phyloP scores from a whole-genome alignment of 352 stramenopile species.

The Pythium utonaiense region DNA sequence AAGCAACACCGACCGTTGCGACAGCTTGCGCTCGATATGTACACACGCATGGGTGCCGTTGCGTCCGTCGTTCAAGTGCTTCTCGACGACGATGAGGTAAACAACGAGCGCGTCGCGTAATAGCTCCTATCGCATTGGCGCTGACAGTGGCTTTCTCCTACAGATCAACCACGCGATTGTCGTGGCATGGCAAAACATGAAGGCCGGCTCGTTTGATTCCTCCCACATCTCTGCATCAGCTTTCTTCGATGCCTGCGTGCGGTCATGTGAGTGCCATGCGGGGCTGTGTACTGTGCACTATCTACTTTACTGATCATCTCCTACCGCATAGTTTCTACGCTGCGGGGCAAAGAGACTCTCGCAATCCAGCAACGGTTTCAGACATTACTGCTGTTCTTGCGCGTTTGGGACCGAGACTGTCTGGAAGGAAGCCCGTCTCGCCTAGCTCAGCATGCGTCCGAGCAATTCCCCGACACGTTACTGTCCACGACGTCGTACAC shows the following conservation, averaged over 20 bases:
- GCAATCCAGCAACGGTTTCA: slow-evolving; percentile 10
- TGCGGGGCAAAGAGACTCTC: not conserved
- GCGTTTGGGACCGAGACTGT: slow-evolving; percentile 17
- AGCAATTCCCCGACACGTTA: slow-evolving; percentile 7
- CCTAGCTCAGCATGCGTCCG: not conserved
- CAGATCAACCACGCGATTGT: slow-evolving; percentile 18
- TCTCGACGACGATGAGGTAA: slow-evolving; percentile 47
- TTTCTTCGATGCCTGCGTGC: slow-evolving; percentile 16
- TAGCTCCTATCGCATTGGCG: not conserved
- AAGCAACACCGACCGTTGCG: slow-evolving; percentile 29
- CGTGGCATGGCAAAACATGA: slow-evolving; percentile 16
- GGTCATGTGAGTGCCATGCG: slow-evolving; percentile 5
- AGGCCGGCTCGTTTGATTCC: slow-evolving; percentile 9
- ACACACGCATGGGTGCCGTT: slow-evolving; percentile 48
- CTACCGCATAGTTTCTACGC: not conserved
- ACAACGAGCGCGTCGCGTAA: not conserved
- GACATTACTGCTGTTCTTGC: slow-evolving; percentile 20
- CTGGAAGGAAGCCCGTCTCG: slow-evolving; percentile 9
- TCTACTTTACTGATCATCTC: not conserved
- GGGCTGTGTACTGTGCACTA: not conserved
- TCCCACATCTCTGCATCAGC: slow-evolving; percentile 1
- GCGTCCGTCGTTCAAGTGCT: slow-evolving; percentile 42
- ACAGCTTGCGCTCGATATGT: slow-evolving; percentile 69
- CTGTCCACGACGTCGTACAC: not conserved
- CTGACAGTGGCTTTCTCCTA: not conserved